phyloP scores from a whole-genome alignment of 148 eudicot genomes.

The Gaultheria prostrata region DNA sequence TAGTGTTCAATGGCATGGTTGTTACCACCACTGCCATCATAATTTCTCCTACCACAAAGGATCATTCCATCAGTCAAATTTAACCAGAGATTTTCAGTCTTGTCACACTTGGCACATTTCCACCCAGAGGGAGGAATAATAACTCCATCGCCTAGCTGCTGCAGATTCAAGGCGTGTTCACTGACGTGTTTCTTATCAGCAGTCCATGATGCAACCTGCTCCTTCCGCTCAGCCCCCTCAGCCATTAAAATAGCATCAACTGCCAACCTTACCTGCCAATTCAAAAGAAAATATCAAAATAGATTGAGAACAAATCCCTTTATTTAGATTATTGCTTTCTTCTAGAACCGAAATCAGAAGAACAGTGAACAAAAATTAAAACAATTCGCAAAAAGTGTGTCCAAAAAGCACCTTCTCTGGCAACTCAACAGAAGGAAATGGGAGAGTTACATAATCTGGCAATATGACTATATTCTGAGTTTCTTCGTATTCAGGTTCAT shows the following conservation, averaged over 20 bases:
- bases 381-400: neutral
- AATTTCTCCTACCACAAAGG: slow-evolving; percentile 90
- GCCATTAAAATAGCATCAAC: slow-evolving; percentile 78
- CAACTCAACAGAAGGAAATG: slow-evolving; percentile 88
- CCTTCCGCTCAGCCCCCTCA: slow-evolving; percentile 88
- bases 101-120: slow-evolving; percentile 92
- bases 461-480: slow-evolving; percentile 56
- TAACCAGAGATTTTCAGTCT: slow-evolving; percentile 93
- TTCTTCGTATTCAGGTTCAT: slow-evolving; percentile 79
- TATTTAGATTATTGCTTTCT: neutral
- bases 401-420: slow-evolving; percentile 75
- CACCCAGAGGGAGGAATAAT: slow-evolving; percentile 83
- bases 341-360: neutral
- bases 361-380: neutral
- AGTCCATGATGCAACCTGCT: slow-evolving; percentile 86
- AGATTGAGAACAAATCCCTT: neutral
- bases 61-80: slow-evolving; percentile 91
- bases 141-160: slow-evolving; percentile 71
- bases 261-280: slow-evolving; percentile 78
- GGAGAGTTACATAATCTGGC: slow-evolving; percentile 67
- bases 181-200: slow-evolving; percentile 82
- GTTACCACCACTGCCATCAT: slow-evolving; percentile 98
- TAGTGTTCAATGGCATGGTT: slow-evolving; percentile 92
- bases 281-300: slow-evolving; percentile 13
- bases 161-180: slow-evolving; percentile 62